Evolutionary conservation across 2,329 filamentous ascomycete species (phyloP).

Genomic region (Pyrenophora graminea): DNA sequence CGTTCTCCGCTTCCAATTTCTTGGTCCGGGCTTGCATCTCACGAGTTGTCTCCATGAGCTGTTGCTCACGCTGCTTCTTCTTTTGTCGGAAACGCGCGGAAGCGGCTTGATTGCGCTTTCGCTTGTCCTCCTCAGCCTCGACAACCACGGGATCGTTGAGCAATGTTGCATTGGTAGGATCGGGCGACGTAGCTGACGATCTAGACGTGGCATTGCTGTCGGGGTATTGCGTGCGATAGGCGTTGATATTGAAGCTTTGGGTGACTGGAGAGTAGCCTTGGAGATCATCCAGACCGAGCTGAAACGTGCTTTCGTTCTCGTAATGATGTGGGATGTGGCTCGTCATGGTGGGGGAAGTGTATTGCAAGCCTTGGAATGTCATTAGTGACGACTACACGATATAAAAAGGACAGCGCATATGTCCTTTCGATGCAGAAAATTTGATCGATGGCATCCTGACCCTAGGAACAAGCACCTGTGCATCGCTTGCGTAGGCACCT

Average conservation of each 20-base stretch:
- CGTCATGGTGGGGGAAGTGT: constrained; percentile 37
- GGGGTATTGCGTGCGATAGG: constrained; percentile 39
- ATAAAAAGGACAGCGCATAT: constrained; percentile 5
- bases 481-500: constrained; percentile 24
- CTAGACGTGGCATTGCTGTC: constrained; percentile 40
- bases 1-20: constrained; percentile 62
- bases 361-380: constrained; percentile 31
- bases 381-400: constrained; percentile 29
- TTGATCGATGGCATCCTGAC: constrained; percentile 4
- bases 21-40: constrained; percentile 82
- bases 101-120: constrained; percentile 84
- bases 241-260: constrained; percentile 28
- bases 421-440: constrained; percentile 1
- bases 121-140: constrained; percentile 83
- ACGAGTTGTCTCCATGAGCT: constrained; percentile 59
- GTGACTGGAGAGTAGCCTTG: constrained; percentile 35
- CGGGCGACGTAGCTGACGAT: constrained; percentile 31
- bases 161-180: constrained; percentile 19
- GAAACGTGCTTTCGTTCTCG: constrained; percentile 29
- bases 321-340: constrained; percentile 29
- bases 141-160: constrained; percentile 31
- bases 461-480: constrained; percentile 6
- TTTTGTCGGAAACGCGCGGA: constrained; percentile 89
- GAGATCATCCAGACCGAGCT: constrained; percentile 35
- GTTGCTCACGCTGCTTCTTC: constrained; percentile 94